phyloP scores from a whole-genome alignment of 768 basidiomycete species.

The Dictyophora rubrovolvata region DNA sequence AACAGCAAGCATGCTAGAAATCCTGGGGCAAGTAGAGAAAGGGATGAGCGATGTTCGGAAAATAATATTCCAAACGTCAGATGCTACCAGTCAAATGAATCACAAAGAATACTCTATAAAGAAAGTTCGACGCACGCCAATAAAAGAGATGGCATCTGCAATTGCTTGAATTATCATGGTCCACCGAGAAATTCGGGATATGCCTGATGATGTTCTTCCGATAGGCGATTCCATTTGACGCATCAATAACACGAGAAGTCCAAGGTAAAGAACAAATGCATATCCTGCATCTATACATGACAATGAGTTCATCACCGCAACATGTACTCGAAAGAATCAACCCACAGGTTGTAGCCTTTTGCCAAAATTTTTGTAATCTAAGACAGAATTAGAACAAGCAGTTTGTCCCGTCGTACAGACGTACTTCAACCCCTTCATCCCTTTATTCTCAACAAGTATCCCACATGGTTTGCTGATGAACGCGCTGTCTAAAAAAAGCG shows the following conservation, averaged over 20 bases:
- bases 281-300: slow-evolving; percentile 55
- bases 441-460: slow-evolving; percentile 53
- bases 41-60: slow-evolving; percentile 69
- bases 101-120: not conserved
- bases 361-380: slow-evolving; percentile 57
- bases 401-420: slow-evolving; percentile 25
- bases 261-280: slow-evolving; percentile 55
- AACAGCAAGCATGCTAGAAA: slow-evolving; percentile 75
- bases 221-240: slow-evolving; percentile 52
- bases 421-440: slow-evolving; percentile 63
- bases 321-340: not conserved
- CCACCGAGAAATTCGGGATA: slow-evolving; percentile 76
- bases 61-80: slow-evolving; percentile 77
- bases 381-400: not conserved
- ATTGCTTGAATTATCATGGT: slow-evolving; percentile 71
- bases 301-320: slow-evolving; percentile 8
- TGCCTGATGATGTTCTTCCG: slow-evolving; percentile 67
- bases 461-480: slow-evolving; percentile 77
- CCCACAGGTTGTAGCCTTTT: slow-evolving; percentile 55
- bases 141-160: slow-evolving; percentile 77
- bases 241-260: slow-evolving; percentile 54
- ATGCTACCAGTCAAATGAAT: slow-evolving; percentile 31
- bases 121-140: slow-evolving; percentile 35
- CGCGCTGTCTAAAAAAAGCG: slow-evolving; percentile 50
- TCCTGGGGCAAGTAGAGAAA: slow-evolving; percentile 75